These are phyloP conservation scores for Penicillium cataractarum DNA, from an alignment of 495 filamentous ascomycete species.

Conservation along the genomic window DNA sequence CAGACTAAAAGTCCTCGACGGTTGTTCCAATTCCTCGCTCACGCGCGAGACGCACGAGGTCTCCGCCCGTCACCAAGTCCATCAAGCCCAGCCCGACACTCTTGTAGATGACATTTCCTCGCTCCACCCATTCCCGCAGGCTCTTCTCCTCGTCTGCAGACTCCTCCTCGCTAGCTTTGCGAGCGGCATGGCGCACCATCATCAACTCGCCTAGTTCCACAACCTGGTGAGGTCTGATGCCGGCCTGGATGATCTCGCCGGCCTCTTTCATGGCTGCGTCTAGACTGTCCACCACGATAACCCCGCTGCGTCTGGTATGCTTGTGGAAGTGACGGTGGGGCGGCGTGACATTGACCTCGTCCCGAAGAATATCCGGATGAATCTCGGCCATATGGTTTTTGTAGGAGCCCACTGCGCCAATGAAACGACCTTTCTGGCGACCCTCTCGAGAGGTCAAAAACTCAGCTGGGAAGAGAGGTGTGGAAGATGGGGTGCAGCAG, in stretches of 20 bases:
- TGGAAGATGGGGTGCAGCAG: slow-evolving; percentile 68
- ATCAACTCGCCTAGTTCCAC: slow-evolving; percentile 87
- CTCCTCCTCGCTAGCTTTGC: slow-evolving; percentile 36
- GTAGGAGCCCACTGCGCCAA: slow-evolving; percentile 83
- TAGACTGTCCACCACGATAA: slow-evolving; percentile 81
- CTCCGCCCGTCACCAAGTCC: slow-evolving; percentile 67
- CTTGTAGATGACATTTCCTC: slow-evolving; percentile 72
- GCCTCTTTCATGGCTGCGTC: slow-evolving; percentile 81
- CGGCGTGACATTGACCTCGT: slow-evolving; percentile 62
- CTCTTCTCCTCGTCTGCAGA: slow-evolving; percentile 54
- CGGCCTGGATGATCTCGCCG: slow-evolving; percentile 85
- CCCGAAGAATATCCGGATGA: slow-evolving; percentile 70
- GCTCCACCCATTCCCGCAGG: slow-evolving; percentile 70
- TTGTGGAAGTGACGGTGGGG: slow-evolving; percentile 66
- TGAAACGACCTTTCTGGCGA: slow-evolving; percentile 72
- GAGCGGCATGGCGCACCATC: slow-evolving; percentile 63
- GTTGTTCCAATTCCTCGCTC: slow-evolving; percentile 72
- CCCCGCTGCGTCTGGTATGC: slow-evolving; percentile 71
- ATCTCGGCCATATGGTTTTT: slow-evolving; percentile 85
- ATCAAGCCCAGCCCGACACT: slow-evolving; percentile 52
- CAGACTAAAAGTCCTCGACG: slow-evolving; percentile 56
- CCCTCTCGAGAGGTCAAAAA: slow-evolving; percentile 70
- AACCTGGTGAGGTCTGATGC: slow-evolving; percentile 68
- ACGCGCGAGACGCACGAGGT: slow-evolving; percentile 73
- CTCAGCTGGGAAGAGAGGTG: slow-evolving; percentile 64